Evolutionary conservation across 75 land plant genomes (phyloP).

Genomic region (Picea sitchensis): DNA sequence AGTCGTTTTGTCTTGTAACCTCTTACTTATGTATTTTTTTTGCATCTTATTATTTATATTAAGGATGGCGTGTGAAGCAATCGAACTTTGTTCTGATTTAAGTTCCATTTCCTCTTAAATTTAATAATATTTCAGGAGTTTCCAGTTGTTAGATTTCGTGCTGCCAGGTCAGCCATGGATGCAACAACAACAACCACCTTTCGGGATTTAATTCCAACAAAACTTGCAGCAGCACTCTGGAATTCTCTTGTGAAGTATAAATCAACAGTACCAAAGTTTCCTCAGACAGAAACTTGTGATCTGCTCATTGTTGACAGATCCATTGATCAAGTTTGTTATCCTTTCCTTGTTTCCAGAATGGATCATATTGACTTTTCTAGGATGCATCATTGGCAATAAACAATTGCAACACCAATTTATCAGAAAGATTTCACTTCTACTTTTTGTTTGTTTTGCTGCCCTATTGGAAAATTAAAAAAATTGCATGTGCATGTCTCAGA

Average conservation of each 20-base stretch:
- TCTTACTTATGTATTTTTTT: too few relatives aligned
- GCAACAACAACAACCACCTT: conserved; percentile 56
- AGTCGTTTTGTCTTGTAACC: too few relatives aligned
- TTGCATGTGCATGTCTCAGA: conserved; percentile 27
- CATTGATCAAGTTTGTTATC: conserved; percentile 72
- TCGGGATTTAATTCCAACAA: conserved; percentile 84
- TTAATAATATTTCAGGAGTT: conserved; percentile 58
- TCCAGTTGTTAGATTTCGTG: conserved; percentile 88
- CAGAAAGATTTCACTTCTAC: neutral
- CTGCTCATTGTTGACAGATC: conserved; percentile 93
- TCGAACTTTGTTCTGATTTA: too few relatives aligned
- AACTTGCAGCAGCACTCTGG: conserved; percentile 94
- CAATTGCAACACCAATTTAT: too few relatives aligned
- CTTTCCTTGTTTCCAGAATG: conserved; percentile 9
- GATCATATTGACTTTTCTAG: neutral
- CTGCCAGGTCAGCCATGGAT: conserved; percentile 73
- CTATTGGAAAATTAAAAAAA: neutral
- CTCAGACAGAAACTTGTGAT: conserved; percentile 90
- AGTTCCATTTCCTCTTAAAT: too few relatives aligned
- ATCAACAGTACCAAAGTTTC: conserved; percentile 56
- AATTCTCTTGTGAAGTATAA: conserved; percentile 69
- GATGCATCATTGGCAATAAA: neutral
- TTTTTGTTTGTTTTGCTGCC: neutral
- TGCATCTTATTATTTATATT: too few relatives aligned
- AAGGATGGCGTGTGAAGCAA: too few relatives aligned